Conservation (phyloP, 2,329 filamentous ascomycete species). For the Penicillium paneum region DNA sequence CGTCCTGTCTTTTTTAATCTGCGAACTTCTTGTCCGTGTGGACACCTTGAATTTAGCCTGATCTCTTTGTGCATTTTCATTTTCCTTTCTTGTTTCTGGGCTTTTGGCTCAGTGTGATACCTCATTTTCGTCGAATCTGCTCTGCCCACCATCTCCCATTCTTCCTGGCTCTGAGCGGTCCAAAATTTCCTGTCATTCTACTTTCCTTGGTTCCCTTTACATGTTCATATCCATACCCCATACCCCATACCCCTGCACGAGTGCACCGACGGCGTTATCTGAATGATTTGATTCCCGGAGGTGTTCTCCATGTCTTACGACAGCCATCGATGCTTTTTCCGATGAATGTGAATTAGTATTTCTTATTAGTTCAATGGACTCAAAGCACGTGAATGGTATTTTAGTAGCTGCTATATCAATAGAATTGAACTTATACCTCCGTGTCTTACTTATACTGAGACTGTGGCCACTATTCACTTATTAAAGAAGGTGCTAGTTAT, state of each 20-base stretch:
- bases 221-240: constrained; percentile 13
- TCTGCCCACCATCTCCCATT: constrained; percentile 15
- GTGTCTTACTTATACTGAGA: neutral
- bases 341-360: constrained; percentile 12
- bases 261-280: constrained; percentile 22
- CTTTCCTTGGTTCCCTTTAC: constrained; percentile 14
- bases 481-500: neutral
- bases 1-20: constrained; percentile 30
- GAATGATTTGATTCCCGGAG: constrained; percentile 20
- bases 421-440: neutral
- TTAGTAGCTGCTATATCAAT: neutral
- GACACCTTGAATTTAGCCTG: constrained; percentile 38
- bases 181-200: constrained; percentile 24
- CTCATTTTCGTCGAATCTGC: constrained; percentile 21
- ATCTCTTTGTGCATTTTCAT: constrained; percentile 14
- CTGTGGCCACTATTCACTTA: neutral
- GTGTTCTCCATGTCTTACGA: constrained; percentile 22
- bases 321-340: constrained; percentile 13
- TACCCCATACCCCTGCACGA: constrained; percentile 17
- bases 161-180: constrained; percentile 6
- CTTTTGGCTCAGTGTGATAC: constrained; percentile 30
- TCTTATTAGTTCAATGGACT: constrained; percentile 5
- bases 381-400: neutral
- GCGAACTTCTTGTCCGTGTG: constrained; percentile 27
- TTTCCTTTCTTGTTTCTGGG: constrained; percentile 20